phyloP scores from a whole-genome alignment of 75 land plant species.

The Cupressus sempervirens region DNA sequence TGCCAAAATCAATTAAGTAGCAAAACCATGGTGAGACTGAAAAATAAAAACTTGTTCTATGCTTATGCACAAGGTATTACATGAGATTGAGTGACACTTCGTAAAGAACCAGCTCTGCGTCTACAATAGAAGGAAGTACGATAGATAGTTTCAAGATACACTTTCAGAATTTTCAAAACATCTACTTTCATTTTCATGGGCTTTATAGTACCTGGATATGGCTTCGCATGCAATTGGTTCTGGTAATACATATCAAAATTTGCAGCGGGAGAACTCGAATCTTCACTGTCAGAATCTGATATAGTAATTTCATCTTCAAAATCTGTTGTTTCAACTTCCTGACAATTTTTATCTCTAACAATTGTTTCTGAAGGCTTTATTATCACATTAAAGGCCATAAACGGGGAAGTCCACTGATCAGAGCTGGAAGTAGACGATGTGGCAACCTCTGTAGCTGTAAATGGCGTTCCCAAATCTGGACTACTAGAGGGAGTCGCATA shows the following conservation, averaged over 20 bases:
- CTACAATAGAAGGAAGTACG: background rate
- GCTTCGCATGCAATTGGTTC: slow-evolving; percentile 23
- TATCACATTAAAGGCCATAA: slow-evolving; percentile 8
- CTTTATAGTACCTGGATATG: background rate
- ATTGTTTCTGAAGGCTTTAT: background rate
- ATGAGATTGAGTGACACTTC: background rate
- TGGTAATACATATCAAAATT: slow-evolving; percentile 22
- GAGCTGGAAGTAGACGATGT: slow-evolving; percentile 80
- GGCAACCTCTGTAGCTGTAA: slow-evolving; percentile 51
- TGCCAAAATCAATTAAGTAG: background rate
- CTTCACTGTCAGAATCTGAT: slow-evolving; percentile 41
- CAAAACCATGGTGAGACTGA: background rate
- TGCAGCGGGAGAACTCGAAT: slow-evolving; percentile 13
- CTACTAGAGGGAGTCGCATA: slow-evolving; percentile 67
- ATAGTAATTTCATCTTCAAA: slow-evolving; percentile 14
- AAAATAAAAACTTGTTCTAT: background rate
- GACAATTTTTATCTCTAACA: background rate
- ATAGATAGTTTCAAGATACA: background rate
- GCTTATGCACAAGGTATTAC: background rate
- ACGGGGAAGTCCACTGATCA: slow-evolving; percentile 70
- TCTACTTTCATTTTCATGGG: background rate
- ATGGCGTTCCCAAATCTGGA: slow-evolving; percentile 64
- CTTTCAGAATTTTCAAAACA: background rate
- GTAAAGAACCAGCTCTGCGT: background rate
- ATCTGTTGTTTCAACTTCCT: slow-evolving; percentile 7